Evolutionary conservation across 129 eudicot genomes (phyloP).

Genomic region (Gnaphalium uliginosum): DNA sequence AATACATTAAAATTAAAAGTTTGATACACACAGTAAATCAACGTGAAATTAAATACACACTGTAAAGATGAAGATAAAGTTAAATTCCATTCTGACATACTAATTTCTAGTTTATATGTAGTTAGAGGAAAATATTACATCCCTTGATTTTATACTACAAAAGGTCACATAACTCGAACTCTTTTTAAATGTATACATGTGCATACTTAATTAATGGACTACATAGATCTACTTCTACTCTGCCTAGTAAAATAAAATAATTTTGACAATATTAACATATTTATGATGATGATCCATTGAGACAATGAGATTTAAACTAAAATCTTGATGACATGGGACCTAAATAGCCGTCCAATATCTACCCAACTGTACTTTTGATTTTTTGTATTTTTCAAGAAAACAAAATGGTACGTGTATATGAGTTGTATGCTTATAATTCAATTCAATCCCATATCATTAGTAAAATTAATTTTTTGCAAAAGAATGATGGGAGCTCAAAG

Average conservation of each 20-base stretch:
- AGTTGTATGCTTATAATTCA: constrained; percentile 10
- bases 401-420: constrained; percentile 15
- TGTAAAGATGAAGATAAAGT: too few species aligned
- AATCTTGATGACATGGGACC: constrained; percentile 38
- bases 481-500: too few species aligned
- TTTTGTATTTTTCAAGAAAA: constrained; percentile 22
- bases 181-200: not conserved
- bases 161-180: not conserved
- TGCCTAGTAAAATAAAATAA: not conserved
- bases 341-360: constrained; percentile 25
- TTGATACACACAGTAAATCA: too few species aligned
- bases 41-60: too few species aligned
- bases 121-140: too few species aligned
- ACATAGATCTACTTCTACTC: not conserved
- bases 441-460: constrained; percentile 18
- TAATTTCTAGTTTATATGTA: too few species aligned
- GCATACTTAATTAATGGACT: too few species aligned
- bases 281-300: constrained; percentile 17
- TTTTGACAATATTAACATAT: constrained; percentile 20
- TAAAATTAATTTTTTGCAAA: not conserved
- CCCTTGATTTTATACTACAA: not conserved
- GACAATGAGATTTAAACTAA: constrained; percentile 30
- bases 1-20: too few species aligned
- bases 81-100: too few species aligned
- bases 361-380: constrained; percentile 28